A percentile compares a stretch with the other conserved stretches of the same genome.
These are phyloP conservation scores for Rhizopogon roseolus DNA, from an alignment of 768 basidiomycete species.

Conservation along the genomic window DNA sequence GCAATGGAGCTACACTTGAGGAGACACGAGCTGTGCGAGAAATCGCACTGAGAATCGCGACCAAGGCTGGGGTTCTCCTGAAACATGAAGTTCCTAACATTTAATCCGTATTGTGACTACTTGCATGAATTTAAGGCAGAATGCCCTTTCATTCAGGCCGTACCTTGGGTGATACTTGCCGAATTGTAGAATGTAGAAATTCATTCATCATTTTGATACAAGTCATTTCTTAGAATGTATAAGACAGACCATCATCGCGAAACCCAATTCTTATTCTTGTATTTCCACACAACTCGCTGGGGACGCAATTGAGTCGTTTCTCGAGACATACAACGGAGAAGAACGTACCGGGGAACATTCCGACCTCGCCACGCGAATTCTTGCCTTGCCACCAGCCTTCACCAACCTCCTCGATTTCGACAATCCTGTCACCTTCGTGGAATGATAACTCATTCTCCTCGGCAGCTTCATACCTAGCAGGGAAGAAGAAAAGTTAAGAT, in stretches of 20 bases:
- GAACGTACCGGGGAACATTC: constrained; percentile 71
- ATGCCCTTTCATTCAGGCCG: neutral
- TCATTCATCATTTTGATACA: neutral
- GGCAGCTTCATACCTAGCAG: constrained; percentile 72
- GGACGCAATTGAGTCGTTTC: neutral
- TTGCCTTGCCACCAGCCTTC: constrained; percentile 91
- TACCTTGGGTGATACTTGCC: neutral
- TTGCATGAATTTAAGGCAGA: neutral
- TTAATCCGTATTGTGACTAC: neutral
- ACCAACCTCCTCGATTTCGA: constrained; percentile 70
- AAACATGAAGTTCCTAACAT: constrained; percentile 48
- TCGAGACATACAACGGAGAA: neutral
- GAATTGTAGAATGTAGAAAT: neutral
- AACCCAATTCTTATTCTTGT: neutral
- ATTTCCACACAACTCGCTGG: constrained; percentile 6
- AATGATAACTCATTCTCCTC: constrained; percentile 92
- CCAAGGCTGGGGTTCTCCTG: constrained; percentile 47
- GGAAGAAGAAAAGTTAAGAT: neutral
- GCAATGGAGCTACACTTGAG: constrained; percentile 48
- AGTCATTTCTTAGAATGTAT: neutral
- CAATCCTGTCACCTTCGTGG: constrained; percentile 76
- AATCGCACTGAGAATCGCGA: constrained; percentile 49
- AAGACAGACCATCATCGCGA: neutral
- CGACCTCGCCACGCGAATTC: constrained; percentile 48
- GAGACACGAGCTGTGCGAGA: constrained; percentile 49